These are phyloP conservation scores for Diplodia mutila DNA, from an alignment of 2,329 filamentous ascomycete species.

Conservation along the genomic window DNA sequence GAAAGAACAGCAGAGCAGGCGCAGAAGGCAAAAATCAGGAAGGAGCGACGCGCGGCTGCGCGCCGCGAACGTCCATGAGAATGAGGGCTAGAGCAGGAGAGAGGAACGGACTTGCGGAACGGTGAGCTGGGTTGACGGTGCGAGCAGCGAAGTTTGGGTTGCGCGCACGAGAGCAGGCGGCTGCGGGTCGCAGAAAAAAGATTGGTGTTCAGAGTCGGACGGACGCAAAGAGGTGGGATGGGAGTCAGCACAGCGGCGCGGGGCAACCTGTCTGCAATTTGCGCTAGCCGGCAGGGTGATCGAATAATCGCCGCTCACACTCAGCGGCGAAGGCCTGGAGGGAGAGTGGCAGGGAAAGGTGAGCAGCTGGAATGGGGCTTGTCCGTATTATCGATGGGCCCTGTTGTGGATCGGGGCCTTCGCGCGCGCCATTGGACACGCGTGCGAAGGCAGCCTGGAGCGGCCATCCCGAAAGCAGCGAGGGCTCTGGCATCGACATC, in stretches of 20 bases:
- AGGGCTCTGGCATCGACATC: constrained; percentile 32
- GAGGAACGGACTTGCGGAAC: constrained; percentile 22
- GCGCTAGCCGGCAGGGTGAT: constrained; percentile 21
- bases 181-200: constrained; percentile 15
- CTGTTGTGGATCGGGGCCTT: constrained; percentile 21
- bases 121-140: constrained; percentile 9
- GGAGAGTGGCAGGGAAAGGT: constrained; percentile 24
- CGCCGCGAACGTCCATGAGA: constrained; percentile 1
- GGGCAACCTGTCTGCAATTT: constrained; percentile 19
- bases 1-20: constrained; percentile 13
- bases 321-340: constrained; percentile 21
- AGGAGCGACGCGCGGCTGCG: constrained; percentile 16
- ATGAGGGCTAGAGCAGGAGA: not conserved
- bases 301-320: constrained; percentile 21
- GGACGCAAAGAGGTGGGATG: constrained; percentile 21
- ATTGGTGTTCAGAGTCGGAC: constrained; percentile 22
- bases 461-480: constrained; percentile 24
- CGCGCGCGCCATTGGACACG: constrained; percentile 20
- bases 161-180: constrained; percentile 2
- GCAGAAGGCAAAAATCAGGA: constrained; percentile 19
- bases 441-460: constrained; percentile 24
- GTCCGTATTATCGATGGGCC: constrained; percentile 28
- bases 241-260: constrained; percentile 20
- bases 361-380: constrained; percentile 24
- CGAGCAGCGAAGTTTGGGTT: constrained; percentile 1